Evolutionary conservation across 1,139 yeast genomes (phyloP), one percentile per base, ranked within the genome.

Genomic region (Nadsonia commutata): DNA sequence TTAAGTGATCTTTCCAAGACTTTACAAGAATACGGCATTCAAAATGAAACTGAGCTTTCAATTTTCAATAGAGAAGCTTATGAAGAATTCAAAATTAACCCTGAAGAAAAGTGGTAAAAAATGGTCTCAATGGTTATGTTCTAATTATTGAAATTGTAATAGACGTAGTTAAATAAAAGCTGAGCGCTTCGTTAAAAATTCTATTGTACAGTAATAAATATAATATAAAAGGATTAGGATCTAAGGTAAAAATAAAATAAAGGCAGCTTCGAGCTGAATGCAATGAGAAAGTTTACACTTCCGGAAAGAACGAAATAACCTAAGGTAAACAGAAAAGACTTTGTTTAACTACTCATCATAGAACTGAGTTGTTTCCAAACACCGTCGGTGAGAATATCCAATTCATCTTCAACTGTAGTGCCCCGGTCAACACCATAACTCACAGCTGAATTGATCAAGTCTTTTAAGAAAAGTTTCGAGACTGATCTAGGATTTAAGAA

Each of bases 11-110:
- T 59, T 2, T 63, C 62, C 13, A 70, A 67, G 53, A 62, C 69
- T 3, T 68, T 86, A 43, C 65, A 66, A 56, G 78, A 78, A n/a
- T 77, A 76, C 53, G 94, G 84, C 2, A 67, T 84, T 47, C 64
- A 80, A 49, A 86, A 90, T 60, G 99, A 90, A 63, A 85, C 97
- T 2, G 99, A 90, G 57, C 63, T 90, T 41, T 83, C 95, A 39
- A 57, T 83, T 20, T 90, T 78, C 65, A 83, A 82, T 49, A 62
- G 66, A 56, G 70, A 62, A 3, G 90, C 73, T 40, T 90, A 88
- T 59, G 66, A 66, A 20, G 74, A 65, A 40, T 90, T 68, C 63
- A 82, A 82, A 64, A 67, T 69, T 40, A 80, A 86, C 52, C 98
- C 98, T 0, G 86, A 78, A 54, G 96, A 86, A 57, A 82, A 82